Conservation (phyloP, 1,284 basidiomycete species). For the Leccinum solheimii region DNA sequence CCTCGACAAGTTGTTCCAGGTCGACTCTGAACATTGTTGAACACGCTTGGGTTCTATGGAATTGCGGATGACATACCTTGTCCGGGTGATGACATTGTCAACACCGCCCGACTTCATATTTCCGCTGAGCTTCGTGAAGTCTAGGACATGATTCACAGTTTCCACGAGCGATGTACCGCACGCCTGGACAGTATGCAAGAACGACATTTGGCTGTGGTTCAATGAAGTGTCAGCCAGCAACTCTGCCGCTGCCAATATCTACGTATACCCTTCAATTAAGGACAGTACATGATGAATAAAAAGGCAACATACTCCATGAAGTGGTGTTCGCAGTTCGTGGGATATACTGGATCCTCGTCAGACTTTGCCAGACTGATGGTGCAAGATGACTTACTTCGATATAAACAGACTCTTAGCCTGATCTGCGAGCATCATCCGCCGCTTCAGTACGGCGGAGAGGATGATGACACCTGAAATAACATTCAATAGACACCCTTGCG, state of each 20-base stretch:
- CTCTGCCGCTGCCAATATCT: conserved; percentile 91
- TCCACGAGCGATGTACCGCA: conserved; percentile 83
- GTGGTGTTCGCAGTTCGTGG: conserved; percentile 88
- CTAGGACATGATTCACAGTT: conserved; percentile 94
- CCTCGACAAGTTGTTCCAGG: conserved; percentile 88
- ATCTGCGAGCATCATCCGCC: conserved; percentile 92
- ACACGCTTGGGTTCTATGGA: not conserved
- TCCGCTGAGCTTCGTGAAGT: conserved; percentile 96
- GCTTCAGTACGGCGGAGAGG: conserved; percentile 88
- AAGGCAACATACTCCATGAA: conserved; percentile 68
- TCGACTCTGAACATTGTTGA: conserved; percentile 59
- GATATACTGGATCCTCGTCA: conserved; percentile 66
- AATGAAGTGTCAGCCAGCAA: conserved; percentile 81
- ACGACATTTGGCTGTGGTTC: conserved; percentile 81
- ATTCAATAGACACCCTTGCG: conserved; percentile 13
- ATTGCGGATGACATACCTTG: conserved; percentile 43
- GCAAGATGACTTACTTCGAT: conserved; percentile 63
- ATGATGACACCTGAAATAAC: conserved; percentile 80
- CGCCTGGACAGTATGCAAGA: conserved; percentile 87
- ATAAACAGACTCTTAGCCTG: conserved; percentile 91
- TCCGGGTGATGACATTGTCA: conserved; percentile 71
- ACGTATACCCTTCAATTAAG: conserved; percentile 11
- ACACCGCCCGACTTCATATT: conserved; percentile 75
- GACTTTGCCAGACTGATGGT: not conserved
- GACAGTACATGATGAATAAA: not conserved